phyloP scores from a whole-genome alignment of 768 basidiomycete genomes.

The Rhodotorula babjevae region DNA sequence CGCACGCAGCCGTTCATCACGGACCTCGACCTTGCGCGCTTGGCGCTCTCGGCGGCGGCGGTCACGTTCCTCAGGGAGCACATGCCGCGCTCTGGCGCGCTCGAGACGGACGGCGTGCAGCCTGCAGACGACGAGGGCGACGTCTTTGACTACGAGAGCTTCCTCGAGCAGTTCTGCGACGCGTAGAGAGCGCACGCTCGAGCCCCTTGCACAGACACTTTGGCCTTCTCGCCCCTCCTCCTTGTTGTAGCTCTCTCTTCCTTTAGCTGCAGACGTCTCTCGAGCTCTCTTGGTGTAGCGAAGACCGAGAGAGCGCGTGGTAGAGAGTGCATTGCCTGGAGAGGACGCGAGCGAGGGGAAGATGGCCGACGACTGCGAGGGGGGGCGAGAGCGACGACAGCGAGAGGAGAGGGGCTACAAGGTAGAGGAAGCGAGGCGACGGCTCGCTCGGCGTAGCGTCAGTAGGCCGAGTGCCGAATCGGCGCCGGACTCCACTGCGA shows the following conservation, averaged over 20 bases:
- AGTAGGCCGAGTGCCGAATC: neutral
- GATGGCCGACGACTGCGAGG: too few relatives aligned
- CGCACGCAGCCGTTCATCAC: conserved; percentile 73
- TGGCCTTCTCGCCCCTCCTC: neutral
- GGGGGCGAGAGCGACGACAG: too few relatives aligned
- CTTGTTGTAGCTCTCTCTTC: neutral
- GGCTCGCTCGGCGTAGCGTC: too few relatives aligned
- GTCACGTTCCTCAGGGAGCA: conserved; percentile 77
- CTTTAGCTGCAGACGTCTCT: too few relatives aligned
- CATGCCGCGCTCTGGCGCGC: conserved; percentile 57
- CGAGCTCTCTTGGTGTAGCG: too few relatives aligned
- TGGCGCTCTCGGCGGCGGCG: conserved; percentile 67
- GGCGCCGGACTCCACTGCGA: neutral
- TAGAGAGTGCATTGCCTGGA: too few relatives aligned
- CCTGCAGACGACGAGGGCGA: conserved; percentile 28
- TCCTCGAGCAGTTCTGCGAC: conserved; percentile 70
- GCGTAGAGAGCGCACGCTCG: neutral
- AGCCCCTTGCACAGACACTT: neutral
- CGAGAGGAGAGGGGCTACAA: neutral
- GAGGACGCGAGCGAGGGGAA: too few relatives aligned
- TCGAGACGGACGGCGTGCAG: neutral
- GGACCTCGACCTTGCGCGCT: conserved; percentile 81
- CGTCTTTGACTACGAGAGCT: conserved; percentile 59
- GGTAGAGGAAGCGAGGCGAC: neutral
- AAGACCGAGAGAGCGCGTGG: too few relatives aligned